phyloP scores from a whole-genome alignment of 2,329 filamentous ascomycete species.

The Colletotrichum incanum region DNA sequence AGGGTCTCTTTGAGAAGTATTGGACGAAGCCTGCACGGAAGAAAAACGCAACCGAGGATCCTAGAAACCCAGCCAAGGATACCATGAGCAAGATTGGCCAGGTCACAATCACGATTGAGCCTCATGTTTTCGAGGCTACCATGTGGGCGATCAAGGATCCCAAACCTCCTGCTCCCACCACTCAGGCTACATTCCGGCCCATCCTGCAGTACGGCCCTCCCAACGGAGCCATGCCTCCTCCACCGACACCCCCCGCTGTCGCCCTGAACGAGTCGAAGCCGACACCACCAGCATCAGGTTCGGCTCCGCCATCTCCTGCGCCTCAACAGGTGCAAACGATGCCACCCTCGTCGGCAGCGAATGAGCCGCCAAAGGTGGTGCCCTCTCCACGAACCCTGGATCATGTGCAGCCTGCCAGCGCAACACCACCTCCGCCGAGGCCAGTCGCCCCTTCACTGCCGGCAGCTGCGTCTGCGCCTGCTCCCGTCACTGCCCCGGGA shows the following conservation, averaged over 20 bases:
- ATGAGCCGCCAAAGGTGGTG: constrained; percentile 10
- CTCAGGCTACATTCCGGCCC: constrained; percentile 60
- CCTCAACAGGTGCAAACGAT: constrained; percentile 22
- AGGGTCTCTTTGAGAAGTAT: constrained; percentile 83
- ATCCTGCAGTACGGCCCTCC: constrained; percentile 78
- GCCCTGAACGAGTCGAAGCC: constrained; percentile 46
- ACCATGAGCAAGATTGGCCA: constrained; percentile 82
- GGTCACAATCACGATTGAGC: constrained; percentile 83
- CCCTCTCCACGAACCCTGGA: constrained; percentile 14
- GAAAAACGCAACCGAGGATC: constrained; percentile 76
- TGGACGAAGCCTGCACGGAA: constrained; percentile 82
- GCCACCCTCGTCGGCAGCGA: constrained; percentile 23
- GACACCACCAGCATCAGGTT: constrained; percentile 28
- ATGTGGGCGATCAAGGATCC: constrained; percentile 81
- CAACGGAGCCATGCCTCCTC: constrained; percentile 73
- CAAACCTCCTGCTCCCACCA: constrained; percentile 57
- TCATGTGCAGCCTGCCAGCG: constrained; percentile 14
- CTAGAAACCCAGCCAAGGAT: constrained; percentile 78
- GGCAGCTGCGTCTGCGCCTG: constrained; percentile 41
- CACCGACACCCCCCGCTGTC: constrained; percentile 45
- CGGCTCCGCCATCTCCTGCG: constrained; percentile 32
- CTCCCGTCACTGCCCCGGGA: constrained; percentile 40
- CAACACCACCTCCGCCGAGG: constrained; percentile 28
- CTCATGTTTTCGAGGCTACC: constrained; percentile 83
- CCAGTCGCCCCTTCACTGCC: constrained; percentile 30